These are phyloP conservation scores for Cylindrotheca closterium DNA, from an alignment of 108 stramenopile species.

Conservation along the genomic window DNA sequence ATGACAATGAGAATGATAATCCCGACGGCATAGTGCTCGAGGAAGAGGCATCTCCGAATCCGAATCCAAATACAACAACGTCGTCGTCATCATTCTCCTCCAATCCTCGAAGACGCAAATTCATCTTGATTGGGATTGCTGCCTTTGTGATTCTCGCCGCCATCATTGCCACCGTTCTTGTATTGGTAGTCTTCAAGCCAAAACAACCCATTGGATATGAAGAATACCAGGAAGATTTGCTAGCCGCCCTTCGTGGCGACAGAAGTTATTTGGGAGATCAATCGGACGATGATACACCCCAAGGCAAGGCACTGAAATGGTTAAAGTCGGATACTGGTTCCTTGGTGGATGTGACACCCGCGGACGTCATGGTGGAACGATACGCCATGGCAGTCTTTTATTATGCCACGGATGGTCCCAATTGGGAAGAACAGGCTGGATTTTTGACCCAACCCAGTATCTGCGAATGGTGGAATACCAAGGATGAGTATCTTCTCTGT, in stretches of 20 bases:
- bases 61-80: no score
- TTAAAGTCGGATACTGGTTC: not conserved
- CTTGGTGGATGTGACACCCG: not conserved
- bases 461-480: not conserved
- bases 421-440: conserved; percentile 6
- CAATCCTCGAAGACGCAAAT: not conserved
- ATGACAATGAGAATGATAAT: no score
- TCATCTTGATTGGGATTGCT: not conserved
- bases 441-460: not conserved
- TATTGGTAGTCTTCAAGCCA: conserved; percentile 1
- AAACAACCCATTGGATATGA: not conserved
- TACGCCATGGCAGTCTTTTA: conserved; percentile 20
- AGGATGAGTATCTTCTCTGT: not conserved
- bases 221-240: not conserved
- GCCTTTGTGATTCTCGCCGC: not conserved
- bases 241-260: not conserved
- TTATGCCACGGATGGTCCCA: conserved; percentile 15
- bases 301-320: not conserved
- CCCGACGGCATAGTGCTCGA: no score
- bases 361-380: not conserved
- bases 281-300: not conserved
- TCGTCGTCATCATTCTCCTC: no score
- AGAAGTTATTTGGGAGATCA: not conserved
- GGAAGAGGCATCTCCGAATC: no score
- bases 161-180: not conserved